phyloP scores from a whole-genome alignment of 139 green algal genomes.

The Chloropicon primus region DNA sequence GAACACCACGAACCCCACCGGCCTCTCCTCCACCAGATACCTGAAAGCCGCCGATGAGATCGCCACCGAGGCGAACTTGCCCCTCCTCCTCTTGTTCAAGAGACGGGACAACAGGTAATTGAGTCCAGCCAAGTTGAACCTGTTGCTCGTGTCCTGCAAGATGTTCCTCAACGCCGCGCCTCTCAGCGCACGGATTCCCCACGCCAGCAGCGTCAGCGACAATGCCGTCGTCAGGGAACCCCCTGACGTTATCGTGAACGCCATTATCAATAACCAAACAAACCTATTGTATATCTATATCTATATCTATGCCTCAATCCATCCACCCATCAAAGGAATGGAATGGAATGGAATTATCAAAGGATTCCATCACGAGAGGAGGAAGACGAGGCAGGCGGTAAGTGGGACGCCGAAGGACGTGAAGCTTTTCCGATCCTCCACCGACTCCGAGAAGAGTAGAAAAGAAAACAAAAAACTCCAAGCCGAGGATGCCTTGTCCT shows the following conservation, averaged over 20 bases:
- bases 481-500: too few species aligned
- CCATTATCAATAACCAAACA: conserved; percentile 9
- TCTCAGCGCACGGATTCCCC: conserved; percentile 34
- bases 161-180: neutral
- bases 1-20: neutral
- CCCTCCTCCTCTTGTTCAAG: neutral
- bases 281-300: too few species aligned
- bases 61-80: neutral
- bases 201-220: conserved; percentile 40
- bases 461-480: too few species aligned
- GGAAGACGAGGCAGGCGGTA: too few species aligned
- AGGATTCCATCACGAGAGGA: too few species aligned
- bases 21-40: neutral
- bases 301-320: too few species aligned
- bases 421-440: too few species aligned
- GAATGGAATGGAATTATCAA: too few species aligned
- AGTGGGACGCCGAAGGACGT: too few species aligned
- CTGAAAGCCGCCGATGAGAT: neutral
- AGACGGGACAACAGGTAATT: neutral
- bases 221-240: conserved; percentile 40
- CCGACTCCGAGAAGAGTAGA: neutral
- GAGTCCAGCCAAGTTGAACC: neutral
- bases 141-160: neutral
- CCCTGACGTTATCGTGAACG: conserved; percentile 34
- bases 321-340: too few species aligned